Percentiles rank a stretch among this genome's conserved stretches.
Evolutionary conservation across 2,329 filamentous ascomycete genomes (phyloP).

Genomic region (Zymoseptoria tritici): DNA sequence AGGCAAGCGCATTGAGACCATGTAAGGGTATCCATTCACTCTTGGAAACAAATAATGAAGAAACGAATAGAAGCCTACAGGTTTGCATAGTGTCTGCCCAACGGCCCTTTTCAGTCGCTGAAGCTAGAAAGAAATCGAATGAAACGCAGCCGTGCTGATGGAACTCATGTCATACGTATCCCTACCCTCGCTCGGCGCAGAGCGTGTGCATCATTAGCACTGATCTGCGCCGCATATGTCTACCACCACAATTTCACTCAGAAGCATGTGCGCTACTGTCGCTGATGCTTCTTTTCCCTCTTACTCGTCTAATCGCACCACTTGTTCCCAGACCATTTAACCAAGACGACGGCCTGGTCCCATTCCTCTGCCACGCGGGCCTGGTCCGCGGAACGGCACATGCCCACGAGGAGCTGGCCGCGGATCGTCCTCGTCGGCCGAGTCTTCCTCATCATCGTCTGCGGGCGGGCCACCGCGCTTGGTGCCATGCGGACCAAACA

Average conservation of each 20-base stretch:
- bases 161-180: neutral
- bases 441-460: neutral
- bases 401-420: neutral
- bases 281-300: neutral
- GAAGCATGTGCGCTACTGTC: neutral
- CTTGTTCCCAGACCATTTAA: neutral
- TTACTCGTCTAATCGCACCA: neutral
- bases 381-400: neutral
- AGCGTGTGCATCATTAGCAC: neutral
- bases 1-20: neutral
- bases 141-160: neutral
- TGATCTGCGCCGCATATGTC: neutral
- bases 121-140: neutral
- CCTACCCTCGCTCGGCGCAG: no score
- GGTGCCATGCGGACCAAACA: neutral
- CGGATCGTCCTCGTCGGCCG: neutral
- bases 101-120: neutral
- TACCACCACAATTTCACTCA: neutral
- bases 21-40: no score
- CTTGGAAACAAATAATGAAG: no score
- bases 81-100: no score
- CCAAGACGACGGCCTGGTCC: neutral
- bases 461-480: neutral
- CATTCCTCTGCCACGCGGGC: neutral
- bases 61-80: no score